Base-by-base conservation (phyloP, 352 stramenopile species). In the Elongisporangium undulatum region DNA sequence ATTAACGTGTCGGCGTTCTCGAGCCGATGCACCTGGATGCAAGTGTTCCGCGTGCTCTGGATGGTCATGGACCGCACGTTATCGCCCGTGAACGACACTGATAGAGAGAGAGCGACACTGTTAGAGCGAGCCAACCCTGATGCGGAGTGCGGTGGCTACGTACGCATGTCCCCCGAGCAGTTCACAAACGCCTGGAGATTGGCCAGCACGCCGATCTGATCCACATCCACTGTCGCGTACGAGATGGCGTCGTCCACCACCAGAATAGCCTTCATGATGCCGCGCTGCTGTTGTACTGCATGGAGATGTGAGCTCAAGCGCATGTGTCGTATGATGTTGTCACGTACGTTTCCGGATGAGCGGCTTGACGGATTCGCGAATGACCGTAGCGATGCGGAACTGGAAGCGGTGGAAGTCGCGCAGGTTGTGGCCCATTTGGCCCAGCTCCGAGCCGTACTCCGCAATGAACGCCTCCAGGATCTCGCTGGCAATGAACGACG, bases 391-490 rank as follows among this genome's bases (percentile, higher is more conserved):
- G 58, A 97, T 93, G 55, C 85, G 77, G 64, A 90, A 89, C 59
- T 97, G 79, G 67, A 97, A 97, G 21, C 83, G 82, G 49, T 95
- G 78, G 61, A 97, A 97, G 66, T 96, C 88, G 48, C 90, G 91
- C 63, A 97, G 65, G 60, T 97, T 97, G 66, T 95, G 87, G 26
- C 88, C 89, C 20, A 93, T 71, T 22, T 88, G 89, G 38, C 82
- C 79, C 10, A 97, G 72, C 50, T 94, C 80, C 5, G 78, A 72
- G 49, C 78, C 80, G 59, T 92, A 88, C 58, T 95, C 83, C 26
- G 69, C 65, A 45, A 96, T 77, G 53, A 96, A 97, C 3, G 80
- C 85, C 15, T 79, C 71, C 45, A 97, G 68, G 61, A 97, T 80
- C 69, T 97, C 89, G 23, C 79, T 89, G 55, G 89, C 89, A 39